phyloP scores from a whole-genome alignment of 768 basidiomycete genomes.

The button mushroom (Agaricus bisporus) region DNA sequence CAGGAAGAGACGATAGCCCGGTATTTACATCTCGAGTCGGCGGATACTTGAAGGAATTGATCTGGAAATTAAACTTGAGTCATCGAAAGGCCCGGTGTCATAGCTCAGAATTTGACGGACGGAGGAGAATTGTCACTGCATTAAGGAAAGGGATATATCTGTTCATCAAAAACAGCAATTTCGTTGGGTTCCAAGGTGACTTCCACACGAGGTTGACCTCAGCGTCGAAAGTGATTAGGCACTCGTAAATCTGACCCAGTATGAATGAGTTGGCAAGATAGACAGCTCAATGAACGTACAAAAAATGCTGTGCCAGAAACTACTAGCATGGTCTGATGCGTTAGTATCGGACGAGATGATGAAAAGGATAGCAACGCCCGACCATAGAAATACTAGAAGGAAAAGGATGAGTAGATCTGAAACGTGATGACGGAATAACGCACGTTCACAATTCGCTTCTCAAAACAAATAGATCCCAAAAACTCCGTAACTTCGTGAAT shows the following conservation, averaged over 20 bases:
- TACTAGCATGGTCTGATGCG: background rate
- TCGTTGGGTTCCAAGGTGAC: conserved; percentile 16
- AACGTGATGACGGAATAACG: too few species aligned
- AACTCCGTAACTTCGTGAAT: too few species aligned
- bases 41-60: too few species aligned
- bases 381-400: background rate
- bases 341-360: background rate
- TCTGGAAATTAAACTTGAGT: too few species aligned
- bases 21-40: too few species aligned
- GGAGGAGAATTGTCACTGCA: background rate
- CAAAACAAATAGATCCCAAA: too few species aligned
- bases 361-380: background rate
- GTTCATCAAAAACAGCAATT: conserved; percentile 19
- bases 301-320: background rate
- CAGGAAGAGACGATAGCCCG: too few species aligned
- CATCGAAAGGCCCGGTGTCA: too few species aligned
- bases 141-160: conserved; percentile 22
- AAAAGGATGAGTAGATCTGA: background rate
- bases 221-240: conserved; percentile 16
- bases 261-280: background rate
- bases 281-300: background rate
- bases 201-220: conserved; percentile 20
- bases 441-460: too few species aligned
- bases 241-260: conserved; percentile 12
- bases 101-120: too few species aligned